Evolutionary conservation across 257 asterid genomes (phyloP), one percentile per base, ranked within the genome.

Genomic region (Forsythia viridissima): DNA sequence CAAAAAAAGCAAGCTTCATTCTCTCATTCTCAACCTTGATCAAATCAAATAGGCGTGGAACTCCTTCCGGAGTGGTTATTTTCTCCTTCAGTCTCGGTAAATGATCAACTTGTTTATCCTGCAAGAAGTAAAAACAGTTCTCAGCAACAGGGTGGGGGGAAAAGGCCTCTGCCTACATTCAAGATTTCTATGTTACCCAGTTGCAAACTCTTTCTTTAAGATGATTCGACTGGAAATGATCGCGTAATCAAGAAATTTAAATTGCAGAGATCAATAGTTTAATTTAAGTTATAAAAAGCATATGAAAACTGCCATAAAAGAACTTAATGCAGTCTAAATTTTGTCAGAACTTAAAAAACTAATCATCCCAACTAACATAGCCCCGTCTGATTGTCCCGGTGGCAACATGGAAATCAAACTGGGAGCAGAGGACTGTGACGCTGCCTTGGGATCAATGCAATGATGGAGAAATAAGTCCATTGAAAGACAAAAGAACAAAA

Each of bases 31-130:
- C 90, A 75, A 96, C 97, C 82, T 87, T 89, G 61, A 96, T 85
- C 88, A 96, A 85, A 89, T 96, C 99, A 89, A 92, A 96, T 38
- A 96, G 92, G 72, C 98, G 97, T 34, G 92, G 95, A 76, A 87
- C 95, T 70, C 89, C 94, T 77, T 91, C 97, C 7, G 97, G 97
- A 3, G 97, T 85, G 80, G 80, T 92, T 44, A 90, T 70, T 78
- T 78, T 92, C 84, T 91, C 92, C 76, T 86, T 96, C 81, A 96
- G 37, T 81, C 88, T 88, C 15, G 86, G 86, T 63, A 81, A 73
- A 83, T 88, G 90, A 81, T 86, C 71, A 71, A 79, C 73, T 88
- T 96, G 98, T 81, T 96, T 96, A 86, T 93, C 99, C 99, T 96
- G 97, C 75, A 71, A 80, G 79, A 71, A 80, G 79, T 21, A 80